These are phyloP conservation scores for Phyllosticta paracitricarpa DNA, from an alignment of 2,329 filamentous ascomycete species.

Conservation along the genomic window DNA sequence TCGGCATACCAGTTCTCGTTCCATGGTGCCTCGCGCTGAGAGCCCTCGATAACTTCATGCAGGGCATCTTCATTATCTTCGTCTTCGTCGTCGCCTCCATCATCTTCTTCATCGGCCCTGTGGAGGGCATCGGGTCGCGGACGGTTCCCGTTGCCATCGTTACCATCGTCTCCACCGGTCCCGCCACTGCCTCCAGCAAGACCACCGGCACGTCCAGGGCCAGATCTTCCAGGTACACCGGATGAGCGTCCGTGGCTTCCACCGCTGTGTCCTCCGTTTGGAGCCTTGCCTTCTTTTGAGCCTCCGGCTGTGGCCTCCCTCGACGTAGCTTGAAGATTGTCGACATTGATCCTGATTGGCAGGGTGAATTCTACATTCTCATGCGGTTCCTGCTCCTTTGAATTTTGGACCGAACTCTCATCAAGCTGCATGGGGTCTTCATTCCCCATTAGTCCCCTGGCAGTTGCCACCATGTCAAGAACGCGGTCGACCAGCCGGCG, in stretches of 20 bases:
- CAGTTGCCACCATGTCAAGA: background rate
- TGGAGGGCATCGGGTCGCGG: background rate
- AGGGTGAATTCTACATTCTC: background rate
- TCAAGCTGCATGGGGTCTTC: background rate
- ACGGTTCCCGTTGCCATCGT: background rate
- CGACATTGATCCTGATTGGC: background rate
- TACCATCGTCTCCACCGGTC: background rate
- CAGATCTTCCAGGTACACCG: background rate
- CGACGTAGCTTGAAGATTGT: background rate
- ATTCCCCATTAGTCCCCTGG: background rate
- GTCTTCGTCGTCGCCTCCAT: background rate
- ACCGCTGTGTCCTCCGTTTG: background rate
- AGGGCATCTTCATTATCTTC: background rate
- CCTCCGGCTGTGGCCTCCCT: background rate
- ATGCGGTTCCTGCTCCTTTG: background rate
- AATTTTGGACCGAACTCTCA: background rate
- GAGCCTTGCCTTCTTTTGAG: background rate
- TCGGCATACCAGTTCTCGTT: background rate
- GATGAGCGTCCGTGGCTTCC: background rate
- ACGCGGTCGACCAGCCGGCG: background rate
- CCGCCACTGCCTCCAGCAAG: background rate
- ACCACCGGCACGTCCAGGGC: background rate
- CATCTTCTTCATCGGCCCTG: background rate
- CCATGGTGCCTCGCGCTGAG: background rate
- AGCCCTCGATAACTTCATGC: background rate